phyloP scores from a whole-genome alignment of 257 asterid species.

The Schizonepeta tenuifolia region DNA sequence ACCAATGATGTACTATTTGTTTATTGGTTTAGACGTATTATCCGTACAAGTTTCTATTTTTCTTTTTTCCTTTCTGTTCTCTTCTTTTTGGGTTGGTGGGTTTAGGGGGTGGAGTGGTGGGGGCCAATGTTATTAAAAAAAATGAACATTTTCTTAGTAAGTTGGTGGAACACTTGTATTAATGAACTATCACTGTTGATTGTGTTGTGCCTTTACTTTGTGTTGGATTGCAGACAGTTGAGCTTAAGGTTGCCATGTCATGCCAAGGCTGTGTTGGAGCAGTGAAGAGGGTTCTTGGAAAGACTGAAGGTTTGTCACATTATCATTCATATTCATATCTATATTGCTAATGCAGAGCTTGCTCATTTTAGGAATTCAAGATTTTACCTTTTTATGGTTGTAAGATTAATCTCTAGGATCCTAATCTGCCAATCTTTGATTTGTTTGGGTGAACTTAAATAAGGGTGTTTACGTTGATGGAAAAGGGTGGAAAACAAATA shows the following conservation, averaged over 20 bases:
- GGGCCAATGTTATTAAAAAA: neutral
- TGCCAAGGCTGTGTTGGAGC: conserved; percentile 96
- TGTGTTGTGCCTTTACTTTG: conserved; percentile 10
- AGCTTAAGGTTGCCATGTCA: conserved; percentile 91
- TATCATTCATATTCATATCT: neutral
- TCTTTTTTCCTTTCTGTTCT: neutral
- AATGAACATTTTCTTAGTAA: neutral
- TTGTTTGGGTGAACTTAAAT: neutral
- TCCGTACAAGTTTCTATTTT: neutral
- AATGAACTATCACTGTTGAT: neutral
- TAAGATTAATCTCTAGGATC: neutral
- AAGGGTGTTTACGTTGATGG: too few species aligned
- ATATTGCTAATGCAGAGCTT: neutral
- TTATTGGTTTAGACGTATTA: neutral
- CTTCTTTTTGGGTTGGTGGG: neutral
- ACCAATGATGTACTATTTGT: conserved; percentile 13
- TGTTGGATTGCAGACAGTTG: conserved; percentile 71
- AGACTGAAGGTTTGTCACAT: conserved; percentile 71
- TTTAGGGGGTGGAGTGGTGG: neutral
- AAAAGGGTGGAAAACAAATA: too few species aligned
- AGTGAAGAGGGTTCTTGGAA: conserved; percentile 82
- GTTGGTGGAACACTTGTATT: conserved; percentile 1
- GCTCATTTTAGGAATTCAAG: neutral
- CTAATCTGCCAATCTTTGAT: neutral
- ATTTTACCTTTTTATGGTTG: neutral